These are phyloP conservation scores for Solanum hybrid DNA, from an alignment of 305 asterid genomes.

Conservation along the genomic window DNA sequence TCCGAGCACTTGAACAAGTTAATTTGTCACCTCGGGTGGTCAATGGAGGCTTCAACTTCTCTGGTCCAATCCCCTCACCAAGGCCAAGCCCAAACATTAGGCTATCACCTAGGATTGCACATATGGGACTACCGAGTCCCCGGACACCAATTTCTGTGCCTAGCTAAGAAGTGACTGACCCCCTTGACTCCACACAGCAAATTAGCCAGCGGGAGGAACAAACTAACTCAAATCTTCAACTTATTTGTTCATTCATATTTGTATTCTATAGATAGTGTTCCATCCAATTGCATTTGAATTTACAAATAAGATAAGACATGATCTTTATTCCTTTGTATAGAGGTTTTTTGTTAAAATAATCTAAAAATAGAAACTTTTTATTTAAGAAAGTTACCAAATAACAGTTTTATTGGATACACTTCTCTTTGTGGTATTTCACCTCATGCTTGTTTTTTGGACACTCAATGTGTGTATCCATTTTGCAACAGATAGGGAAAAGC, in stretches of 20 bases:
- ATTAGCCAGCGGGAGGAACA: background rate
- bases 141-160: background rate
- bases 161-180: background rate
- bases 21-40: constrained; percentile 19
- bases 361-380: background rate
- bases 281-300: background rate
- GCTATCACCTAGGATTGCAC: constrained; percentile 23
- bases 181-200: background rate
- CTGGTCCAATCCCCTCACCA: constrained; percentile 27
- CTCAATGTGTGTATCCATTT: background rate
- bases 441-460: background rate
- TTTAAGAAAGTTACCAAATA: background rate
- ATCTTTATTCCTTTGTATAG: background rate
- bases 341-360: background rate
- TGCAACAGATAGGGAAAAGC: background rate
- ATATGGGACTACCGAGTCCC: constrained; percentile 28
- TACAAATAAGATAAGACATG: background rate
- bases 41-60: constrained; percentile 1
- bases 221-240: background rate
- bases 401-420: background rate
- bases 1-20: constrained; percentile 20
- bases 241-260: background rate
- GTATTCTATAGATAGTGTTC: background rate
- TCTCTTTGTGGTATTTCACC: background rate
- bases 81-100: constrained; percentile 25